These are phyloP conservation scores for Vitellaria paradoxa DNA, from an alignment of 179 eudicot species.

Conservation along the genomic window DNA sequence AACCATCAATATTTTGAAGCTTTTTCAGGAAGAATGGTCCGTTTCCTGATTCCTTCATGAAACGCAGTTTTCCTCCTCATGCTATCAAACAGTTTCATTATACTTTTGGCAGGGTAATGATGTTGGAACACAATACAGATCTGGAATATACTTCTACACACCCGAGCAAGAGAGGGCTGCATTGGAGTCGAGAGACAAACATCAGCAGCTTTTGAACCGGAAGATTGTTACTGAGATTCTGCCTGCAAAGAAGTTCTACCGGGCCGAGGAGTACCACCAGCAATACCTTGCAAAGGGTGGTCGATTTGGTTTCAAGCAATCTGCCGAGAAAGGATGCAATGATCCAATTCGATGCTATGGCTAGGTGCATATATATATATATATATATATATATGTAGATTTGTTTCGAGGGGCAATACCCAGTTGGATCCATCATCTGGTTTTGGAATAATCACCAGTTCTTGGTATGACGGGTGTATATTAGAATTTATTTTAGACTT, in stretches of 20 bases:
- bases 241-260: conserved; percentile 92
- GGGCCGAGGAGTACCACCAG: conserved; percentile 95
- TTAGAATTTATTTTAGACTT: neutral
- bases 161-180: conserved; percentile 86
- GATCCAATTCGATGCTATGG: conserved; percentile 96
- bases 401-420: neutral
- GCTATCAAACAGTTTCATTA: neutral
- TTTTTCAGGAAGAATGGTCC: too few species aligned
- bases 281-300: conserved; percentile 97
- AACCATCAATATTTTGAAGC: too few species aligned
- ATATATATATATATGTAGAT: too few species aligned
- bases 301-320: conserved; percentile 72
- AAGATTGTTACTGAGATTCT: conserved; percentile 82
- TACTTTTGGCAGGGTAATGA: conserved; percentile 63
- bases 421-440: neutral
- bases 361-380: conserved; percentile 18
- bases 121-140: conserved; percentile 90
- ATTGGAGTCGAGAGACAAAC: conserved; percentile 64
- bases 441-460: neutral
- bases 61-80: neutral
- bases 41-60: neutral
- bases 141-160: conserved; percentile 94
- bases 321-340: conserved; percentile 85
- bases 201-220: conserved; percentile 64
- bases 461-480: neutral